These are phyloP conservation scores for Apiotrichum montevideense DNA, from an alignment of 1,284 basidiomycete species.

Conservation along the genomic window DNA sequence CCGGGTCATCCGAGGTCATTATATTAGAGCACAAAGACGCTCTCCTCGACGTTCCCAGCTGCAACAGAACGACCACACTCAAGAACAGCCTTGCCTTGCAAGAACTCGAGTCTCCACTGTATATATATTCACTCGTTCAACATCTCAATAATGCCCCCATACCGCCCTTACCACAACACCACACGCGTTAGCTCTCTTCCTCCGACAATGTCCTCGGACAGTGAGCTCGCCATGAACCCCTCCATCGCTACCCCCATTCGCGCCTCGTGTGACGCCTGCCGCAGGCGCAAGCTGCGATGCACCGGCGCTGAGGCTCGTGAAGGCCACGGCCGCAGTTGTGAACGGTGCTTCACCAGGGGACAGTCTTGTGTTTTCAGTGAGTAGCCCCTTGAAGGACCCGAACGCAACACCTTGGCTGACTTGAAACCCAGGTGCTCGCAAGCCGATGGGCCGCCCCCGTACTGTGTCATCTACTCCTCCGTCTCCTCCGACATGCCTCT, in stretches of 20 bases:
- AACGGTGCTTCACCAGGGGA: neutral
- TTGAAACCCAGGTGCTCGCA: slow-evolving; percentile 30
- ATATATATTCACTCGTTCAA: too few relatives aligned
- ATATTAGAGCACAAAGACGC: too few relatives aligned
- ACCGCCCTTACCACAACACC: neutral
- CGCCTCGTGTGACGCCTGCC: slow-evolving; percentile 1
- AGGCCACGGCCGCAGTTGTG: neutral
- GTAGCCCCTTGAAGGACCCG: neutral
- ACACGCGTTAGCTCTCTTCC: neutral
- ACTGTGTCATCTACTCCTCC: neutral
- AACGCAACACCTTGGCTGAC: slow-evolving; percentile 26
- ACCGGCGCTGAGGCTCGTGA: slow-evolving; percentile 1
- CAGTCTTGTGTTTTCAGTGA: neutral
- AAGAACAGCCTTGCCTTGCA: too few relatives aligned
- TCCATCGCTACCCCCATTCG: neutral
- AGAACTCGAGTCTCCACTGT: too few relatives aligned
- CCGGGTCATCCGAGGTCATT: too few relatives aligned
- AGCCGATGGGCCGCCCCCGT: slow-evolving; percentile 3
- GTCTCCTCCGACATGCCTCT: neutral
- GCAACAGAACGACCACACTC: too few relatives aligned
- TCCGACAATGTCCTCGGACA: slow-evolving; percentile 14
- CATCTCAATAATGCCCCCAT: neutral
- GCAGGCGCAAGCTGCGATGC: slow-evolving; percentile 2
- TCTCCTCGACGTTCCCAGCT: too few relatives aligned
- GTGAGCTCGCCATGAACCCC: neutral